Percentiles rank a stretch among this genome's conserved stretches.
Conservation (phyloP, 2,329 filamentous ascomycete genomes). For the Sporothrix luriei region DNA sequence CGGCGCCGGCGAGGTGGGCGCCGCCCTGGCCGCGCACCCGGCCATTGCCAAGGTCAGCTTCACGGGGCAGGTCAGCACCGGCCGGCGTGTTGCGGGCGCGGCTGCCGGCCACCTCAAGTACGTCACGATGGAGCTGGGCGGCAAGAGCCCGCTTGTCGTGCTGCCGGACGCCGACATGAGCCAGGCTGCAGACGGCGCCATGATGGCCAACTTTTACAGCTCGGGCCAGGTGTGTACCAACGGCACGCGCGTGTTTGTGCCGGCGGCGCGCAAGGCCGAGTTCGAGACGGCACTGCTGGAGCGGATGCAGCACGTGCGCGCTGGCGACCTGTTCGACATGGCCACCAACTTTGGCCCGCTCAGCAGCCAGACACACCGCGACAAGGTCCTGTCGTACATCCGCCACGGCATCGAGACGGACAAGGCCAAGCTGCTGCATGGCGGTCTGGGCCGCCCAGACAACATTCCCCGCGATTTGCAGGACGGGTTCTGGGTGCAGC, state of each 20-base stretch:
- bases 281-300: constrained; percentile 55
- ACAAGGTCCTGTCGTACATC: constrained; percentile 80
- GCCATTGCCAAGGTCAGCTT: constrained; percentile 67
- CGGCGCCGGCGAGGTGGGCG: constrained; percentile 45
- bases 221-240: constrained; percentile 93
- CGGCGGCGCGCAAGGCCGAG: constrained; percentile 60
- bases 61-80: constrained; percentile 69
- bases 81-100: constrained; percentile 63
- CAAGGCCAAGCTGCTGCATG: constrained; percentile 71
- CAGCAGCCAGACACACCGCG: constrained; percentile 71
- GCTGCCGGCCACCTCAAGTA: constrained; percentile 66
- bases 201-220: constrained; percentile 94
- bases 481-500: constrained; percentile 79
- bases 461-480: constrained; percentile 52
- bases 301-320: constrained; percentile 69
- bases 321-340: constrained; percentile 71
- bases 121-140: constrained; percentile 71
- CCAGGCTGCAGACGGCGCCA: constrained; percentile 81
- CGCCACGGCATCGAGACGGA: constrained; percentile 72
- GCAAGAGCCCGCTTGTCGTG: constrained; percentile 67
- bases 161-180: constrained; percentile 78
- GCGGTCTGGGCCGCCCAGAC: constrained; percentile 59
- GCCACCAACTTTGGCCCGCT: constrained; percentile 82
- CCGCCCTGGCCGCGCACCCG: constrained; percentile 35
- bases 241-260: constrained; percentile 84